Base-by-base conservation (phyloP, 192 early-diverging fungal genomes). In the Coemansia aciculifera region DNA sequence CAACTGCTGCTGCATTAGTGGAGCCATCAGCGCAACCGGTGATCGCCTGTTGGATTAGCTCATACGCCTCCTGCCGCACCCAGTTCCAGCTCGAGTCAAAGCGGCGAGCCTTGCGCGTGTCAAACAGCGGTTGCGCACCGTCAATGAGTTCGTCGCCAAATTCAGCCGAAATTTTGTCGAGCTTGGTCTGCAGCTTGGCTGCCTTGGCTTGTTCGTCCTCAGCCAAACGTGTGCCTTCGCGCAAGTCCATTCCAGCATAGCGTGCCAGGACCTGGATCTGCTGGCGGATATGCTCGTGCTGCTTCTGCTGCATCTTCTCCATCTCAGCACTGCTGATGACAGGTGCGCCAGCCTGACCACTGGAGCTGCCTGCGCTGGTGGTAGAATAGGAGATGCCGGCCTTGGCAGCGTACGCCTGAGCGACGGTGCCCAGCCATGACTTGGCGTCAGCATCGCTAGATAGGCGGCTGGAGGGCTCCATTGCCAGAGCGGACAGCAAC, bases 41-140 rank as follows among this genome's bases (percentile, higher is more conserved):
- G 88, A 95, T 86, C 39, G 91, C 87, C 72, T 91, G 90, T 67
- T 93, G 95, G 69, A 91, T 92, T 39, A 59, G 56, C 32, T 43
- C 68, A 74, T 59, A 85, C 63, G 31, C 70, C 34, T 52, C 75
- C 56, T 93, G 87, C 64, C 51, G 74, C 62, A 92, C 85, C 94
- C 95, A 97, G 84, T 97, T 95, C 95, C 95, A 97, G 87, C 89
- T 89, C 34, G 95, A 97, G 67, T 97, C 93, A 72, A 92, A 97
- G 15, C 67, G 83, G 54, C 95, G 89, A 34, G 90, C 92, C 85
- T 94, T 97, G 66, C 89, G 85, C 12, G 80, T 75, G 44, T 86
- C 89, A 77, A 97, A 97, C 2, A 84, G 42, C 9, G 93, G 91
- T 48, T 85, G 83, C 77, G 94, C 91, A 43, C 95, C 95, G 43